Evolutionary conservation across 2,329 filamentous ascomycete genomes (phyloP).

Genomic region (Gaeumannomyces sp.): DNA sequence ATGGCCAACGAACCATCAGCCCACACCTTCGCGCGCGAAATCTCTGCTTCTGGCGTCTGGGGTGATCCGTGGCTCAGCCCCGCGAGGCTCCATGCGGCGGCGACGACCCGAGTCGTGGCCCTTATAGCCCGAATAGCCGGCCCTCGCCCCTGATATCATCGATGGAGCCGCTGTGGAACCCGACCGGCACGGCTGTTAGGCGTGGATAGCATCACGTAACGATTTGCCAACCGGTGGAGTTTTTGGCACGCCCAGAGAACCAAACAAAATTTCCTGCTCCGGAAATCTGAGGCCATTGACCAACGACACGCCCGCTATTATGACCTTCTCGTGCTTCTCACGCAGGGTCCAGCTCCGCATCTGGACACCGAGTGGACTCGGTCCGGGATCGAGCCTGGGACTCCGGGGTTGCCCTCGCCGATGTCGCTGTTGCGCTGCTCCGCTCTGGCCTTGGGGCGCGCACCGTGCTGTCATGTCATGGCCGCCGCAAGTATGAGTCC

Average conservation of each 20-base stretch:
- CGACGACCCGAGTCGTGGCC: not conserved
- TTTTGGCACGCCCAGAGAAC: no score
- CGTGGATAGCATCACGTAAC: constrained; percentile 1
- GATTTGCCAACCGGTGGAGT: not conserved
- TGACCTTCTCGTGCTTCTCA: not conserved
- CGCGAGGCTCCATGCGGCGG: not conserved
- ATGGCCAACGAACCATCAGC: no score
- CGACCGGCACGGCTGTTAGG: not conserved
- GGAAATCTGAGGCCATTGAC: not conserved
- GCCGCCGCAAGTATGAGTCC: not conserved
- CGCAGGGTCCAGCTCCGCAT: not conserved
- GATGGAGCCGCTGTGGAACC: not conserved
- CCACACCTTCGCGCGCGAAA: not conserved
- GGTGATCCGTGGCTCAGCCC: no score
- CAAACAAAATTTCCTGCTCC: not conserved
- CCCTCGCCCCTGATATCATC: not conserved
- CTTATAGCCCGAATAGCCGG: no score
- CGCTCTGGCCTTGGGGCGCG: no score
- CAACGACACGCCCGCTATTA: not conserved
- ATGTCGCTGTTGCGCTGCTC: not conserved
- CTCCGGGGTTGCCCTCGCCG: not conserved
- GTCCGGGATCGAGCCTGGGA: not conserved
- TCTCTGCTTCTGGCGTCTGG: not conserved
- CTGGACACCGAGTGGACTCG: not conserved
- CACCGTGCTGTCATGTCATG: not conserved